These are phyloP conservation scores for Pezizomycotina sp. DNA, from an alignment of 2,329 filamentous ascomycete genomes.

Conservation along the genomic window DNA sequence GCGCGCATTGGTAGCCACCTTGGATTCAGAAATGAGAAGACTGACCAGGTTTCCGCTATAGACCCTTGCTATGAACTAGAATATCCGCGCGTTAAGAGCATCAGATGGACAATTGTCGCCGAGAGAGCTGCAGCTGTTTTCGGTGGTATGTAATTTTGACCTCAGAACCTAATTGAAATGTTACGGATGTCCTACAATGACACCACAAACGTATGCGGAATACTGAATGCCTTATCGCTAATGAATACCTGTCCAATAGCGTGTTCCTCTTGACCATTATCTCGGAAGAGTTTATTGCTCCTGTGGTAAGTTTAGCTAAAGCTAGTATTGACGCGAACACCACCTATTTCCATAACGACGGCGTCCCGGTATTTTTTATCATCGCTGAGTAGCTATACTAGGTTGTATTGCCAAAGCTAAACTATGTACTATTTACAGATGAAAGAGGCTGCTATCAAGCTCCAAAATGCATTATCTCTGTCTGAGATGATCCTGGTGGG, in stretches of 20 bases:
- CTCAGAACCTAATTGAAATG: too few relatives aligned
- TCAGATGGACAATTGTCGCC: conserved; percentile 64
- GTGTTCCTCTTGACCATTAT: conserved; percentile 86
- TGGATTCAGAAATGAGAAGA: too few relatives aligned
- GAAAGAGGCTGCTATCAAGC: conserved; percentile 31
- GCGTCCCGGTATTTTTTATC: not conserved
- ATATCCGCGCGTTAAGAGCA: conserved; percentile 62
- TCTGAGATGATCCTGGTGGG: conserved; percentile 57
- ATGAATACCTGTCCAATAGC: too few relatives aligned
- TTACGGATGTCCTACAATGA: too few relatives aligned
- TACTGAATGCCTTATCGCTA: too few relatives aligned
- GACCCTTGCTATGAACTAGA: conserved; percentile 98
- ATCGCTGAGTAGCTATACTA: too few relatives aligned
- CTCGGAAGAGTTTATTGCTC: conserved; percentile 88
- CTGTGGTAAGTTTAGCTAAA: conserved; percentile 60
- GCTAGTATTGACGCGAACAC: conserved; percentile 34
- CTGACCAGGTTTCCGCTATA: too few relatives aligned
- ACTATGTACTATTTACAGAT: conserved; percentile 17
- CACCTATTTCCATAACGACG: conserved; percentile 26
- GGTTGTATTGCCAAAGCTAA: too few relatives aligned
- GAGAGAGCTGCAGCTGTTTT: conserved; percentile 82
- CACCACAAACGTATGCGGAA: too few relatives aligned
- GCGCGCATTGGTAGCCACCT: too few relatives aligned
- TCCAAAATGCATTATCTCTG: conserved; percentile 34
- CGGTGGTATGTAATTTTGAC: too few relatives aligned